Evolutionary conservation across 2,329 filamentous ascomycete species (phyloP), one percentile per base, ranked within the genome.

Genomic region (Acrodontium crateriforme): DNA sequence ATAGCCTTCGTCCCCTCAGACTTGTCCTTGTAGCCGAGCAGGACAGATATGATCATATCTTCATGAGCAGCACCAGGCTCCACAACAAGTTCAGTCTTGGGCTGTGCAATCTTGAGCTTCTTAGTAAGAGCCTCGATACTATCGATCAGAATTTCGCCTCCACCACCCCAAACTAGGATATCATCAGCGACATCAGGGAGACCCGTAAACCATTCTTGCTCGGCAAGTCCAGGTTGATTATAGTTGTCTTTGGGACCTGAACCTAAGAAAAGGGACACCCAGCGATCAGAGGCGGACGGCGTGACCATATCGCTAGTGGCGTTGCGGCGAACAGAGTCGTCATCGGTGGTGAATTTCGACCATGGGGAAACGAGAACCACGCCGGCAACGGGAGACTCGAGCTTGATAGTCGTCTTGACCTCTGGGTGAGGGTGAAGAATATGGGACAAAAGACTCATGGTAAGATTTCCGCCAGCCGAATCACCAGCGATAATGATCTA

Each of bases 341-440:
- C 58, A 11, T 58, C 47, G 1, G 53, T 55, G n/a, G 56, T 52
- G 35, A 75, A 64, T 1, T 59, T 59, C 2, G 60, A 55, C 71
- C 72, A 77, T 0, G 72, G 71, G 0, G 62, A 65, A 30, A 76
- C 62, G 5, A 74, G 53, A 6, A 73, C 42, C 0, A 62, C 58
- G 3, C 59, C 68, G 2, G 58, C 58, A 10, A 75, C 49, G 6
- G 58, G 59, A 3, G 44, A 45, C 0, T 49, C 41, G 5, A 69
- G 44, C 0, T 45, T 30, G 12, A 73, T 36, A 16, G 35, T 36
- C 32, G 24, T 24, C 1, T 57, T 46, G 22, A 71, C 58, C 1
- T 63, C 54, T 0, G 66, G 58, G 34, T 74, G 70, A 0, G 71
- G 68, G 41, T 76, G 71, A 0, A 61, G 48, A 22, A 69, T 46